phyloP scores from a whole-genome alignment of 2,329 filamentous ascomycete species.

The Aspergillus flavus region DNA sequence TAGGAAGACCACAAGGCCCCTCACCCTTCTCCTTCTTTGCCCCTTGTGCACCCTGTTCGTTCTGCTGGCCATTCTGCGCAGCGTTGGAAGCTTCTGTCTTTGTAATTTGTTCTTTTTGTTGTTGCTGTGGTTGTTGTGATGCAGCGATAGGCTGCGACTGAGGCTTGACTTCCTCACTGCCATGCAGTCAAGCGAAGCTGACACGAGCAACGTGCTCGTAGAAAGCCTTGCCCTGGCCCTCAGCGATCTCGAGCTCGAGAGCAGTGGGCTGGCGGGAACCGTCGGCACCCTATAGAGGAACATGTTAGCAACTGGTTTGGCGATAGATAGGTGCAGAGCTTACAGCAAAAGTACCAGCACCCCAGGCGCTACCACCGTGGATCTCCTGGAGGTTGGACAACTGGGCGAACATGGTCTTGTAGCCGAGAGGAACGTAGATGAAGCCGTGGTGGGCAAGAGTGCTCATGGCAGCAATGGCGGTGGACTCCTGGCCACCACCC shows the following conservation, averaged over 20 bases:
- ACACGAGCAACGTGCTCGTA: conserved; percentile 75
- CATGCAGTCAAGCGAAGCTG: conserved; percentile 78
- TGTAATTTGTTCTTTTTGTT: conserved; percentile 21
- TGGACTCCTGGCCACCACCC: conserved; percentile 93
- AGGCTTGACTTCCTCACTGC: conserved; percentile 42
- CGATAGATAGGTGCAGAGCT: conserved; percentile 27
- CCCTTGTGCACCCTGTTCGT: conserved; percentile 29
- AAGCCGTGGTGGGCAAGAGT: conserved; percentile 92
- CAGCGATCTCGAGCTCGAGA: conserved; percentile 78
- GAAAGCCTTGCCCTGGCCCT: conserved; percentile 82
- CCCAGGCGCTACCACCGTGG: conserved; percentile 88
- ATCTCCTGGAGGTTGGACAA: conserved; percentile 75
- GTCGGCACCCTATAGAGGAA: conserved; percentile 56
- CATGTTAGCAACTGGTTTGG: background rate
- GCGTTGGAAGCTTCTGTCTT: conserved; percentile 19
- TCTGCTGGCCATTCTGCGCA: conserved; percentile 30
- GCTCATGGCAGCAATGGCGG: conserved; percentile 76
- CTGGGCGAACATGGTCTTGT: conserved; percentile 74
- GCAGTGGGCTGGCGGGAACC: conserved; percentile 79
- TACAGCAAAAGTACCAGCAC: conserved; percentile 85
- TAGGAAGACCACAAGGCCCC: conserved; percentile 74
- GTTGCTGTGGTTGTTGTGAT: conserved; percentile 18
- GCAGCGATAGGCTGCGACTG: conserved; percentile 32
- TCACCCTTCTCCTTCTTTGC: conserved; percentile 55
- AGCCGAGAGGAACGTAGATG: conserved; percentile 94